Conservation (phyloP, 225 moss, liverwort and hornwort species). For the Pseudisothecium myosuroides region DNA sequence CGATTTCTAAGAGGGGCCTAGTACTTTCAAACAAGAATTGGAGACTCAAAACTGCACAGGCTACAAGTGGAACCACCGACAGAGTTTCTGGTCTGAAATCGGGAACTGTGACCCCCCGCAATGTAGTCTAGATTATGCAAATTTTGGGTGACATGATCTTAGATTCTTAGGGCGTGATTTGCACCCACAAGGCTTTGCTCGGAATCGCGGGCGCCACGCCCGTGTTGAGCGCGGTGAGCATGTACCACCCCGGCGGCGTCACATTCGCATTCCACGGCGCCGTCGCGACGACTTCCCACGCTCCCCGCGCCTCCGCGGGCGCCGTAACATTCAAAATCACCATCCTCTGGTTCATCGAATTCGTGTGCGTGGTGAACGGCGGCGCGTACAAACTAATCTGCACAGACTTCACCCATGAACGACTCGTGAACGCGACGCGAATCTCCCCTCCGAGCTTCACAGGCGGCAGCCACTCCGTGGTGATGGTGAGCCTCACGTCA, state of each 20-base stretch:
- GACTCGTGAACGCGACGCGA: not conserved
- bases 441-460: not conserved
- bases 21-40: not conserved
- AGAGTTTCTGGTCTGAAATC: not conserved
- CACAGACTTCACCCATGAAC: not conserved
- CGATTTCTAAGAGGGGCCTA: not conserved
- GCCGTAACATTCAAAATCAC: not conserved
- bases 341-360: conserved; percentile 33
- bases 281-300: not conserved
- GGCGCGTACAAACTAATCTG: conserved; percentile 28
- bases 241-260: conserved; percentile 32
- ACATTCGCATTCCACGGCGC: conserved; percentile 3
- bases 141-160: not conserved
- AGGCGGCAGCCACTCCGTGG: not conserved
- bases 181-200: conserved; percentile 35
- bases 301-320: not conserved
- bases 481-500: not conserved
- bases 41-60: not conserved
- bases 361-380: conserved; percentile 38
- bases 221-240: conserved; percentile 29
- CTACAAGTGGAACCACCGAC: too few species aligned
- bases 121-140: not conserved
- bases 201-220: conserved; percentile 17
- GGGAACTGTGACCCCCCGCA: not conserved
- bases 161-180: not conserved